Conservation (phyloP, 805 yeast species). For the Saccharomyces kudriavzevii region DNA sequence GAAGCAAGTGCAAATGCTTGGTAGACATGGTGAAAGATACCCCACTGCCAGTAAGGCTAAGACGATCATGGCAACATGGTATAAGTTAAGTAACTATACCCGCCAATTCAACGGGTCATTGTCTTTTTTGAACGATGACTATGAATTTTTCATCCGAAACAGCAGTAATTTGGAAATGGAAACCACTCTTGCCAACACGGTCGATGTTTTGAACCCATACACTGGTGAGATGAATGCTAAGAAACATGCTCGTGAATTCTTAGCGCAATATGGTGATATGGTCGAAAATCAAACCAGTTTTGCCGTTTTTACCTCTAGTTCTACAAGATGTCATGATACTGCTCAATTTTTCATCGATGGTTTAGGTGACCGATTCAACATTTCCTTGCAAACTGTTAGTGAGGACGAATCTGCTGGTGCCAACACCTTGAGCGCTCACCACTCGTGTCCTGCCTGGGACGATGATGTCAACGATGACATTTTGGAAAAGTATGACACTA, state of each 20-base stretch:
- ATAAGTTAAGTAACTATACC: conserved; percentile 19
- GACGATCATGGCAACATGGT: conserved; percentile 29
- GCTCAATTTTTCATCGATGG: conserved; percentile 30
- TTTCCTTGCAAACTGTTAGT: conserved; percentile 31
- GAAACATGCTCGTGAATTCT: conserved; percentile 38
- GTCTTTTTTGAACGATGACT: conserved; percentile 42
- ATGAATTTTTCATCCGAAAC: conserved; percentile 35
- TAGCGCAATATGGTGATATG: conserved; percentile 37
- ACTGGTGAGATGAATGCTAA: conserved; percentile 40
- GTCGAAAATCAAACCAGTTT: conserved; percentile 32
- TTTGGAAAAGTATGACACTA: conserved; percentile 12
- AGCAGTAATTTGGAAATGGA: conserved; percentile 15
- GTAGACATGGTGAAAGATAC: conserved; percentile 75
- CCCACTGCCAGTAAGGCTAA: conserved; percentile 42
- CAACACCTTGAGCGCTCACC: conserved; percentile 41
- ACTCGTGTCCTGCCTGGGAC: conserved; percentile 36
- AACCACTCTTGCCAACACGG: conserved; percentile 24
- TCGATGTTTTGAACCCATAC: conserved; percentile 29
- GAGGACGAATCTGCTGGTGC: conserved; percentile 41
- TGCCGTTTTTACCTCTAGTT: conserved; percentile 41
- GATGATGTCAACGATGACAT: conserved; percentile 12
- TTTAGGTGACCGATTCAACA: conserved; percentile 16
- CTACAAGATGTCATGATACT: conserved; percentile 41
- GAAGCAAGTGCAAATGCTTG: conserved; percentile 61
- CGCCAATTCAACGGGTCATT: conserved; percentile 41